Conservation (phyloP, 352 stramenopile species). For the Phytopythium mirpurense region DNA sequence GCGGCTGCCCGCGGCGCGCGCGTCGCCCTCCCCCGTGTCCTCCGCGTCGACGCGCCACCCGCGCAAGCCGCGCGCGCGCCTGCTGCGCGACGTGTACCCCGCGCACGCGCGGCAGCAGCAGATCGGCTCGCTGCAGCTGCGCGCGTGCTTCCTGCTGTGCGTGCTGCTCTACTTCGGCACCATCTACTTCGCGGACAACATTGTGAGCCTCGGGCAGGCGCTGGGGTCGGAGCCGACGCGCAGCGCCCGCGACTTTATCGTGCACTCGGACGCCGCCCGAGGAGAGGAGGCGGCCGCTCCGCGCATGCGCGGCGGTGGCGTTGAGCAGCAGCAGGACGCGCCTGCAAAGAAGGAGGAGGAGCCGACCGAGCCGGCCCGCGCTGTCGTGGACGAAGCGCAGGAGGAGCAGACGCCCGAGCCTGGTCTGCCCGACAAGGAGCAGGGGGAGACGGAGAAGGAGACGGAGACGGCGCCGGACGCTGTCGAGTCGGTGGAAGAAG, state of each 20-base stretch:
- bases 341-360: background rate
- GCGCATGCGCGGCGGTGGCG: background rate
- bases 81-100: background rate
- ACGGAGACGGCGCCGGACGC: too few species aligned
- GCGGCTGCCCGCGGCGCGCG: conserved; percentile 19
- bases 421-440: background rate
- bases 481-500: background rate
- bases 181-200: conserved; percentile 51
- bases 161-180: conserved; percentile 41
- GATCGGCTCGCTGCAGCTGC: conserved; percentile 40
- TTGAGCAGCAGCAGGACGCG: background rate
- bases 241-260: conserved; percentile 24
- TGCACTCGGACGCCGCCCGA: conserved; percentile 18
- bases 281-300: conserved; percentile 11
- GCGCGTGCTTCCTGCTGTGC: conserved; percentile 47
- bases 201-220: conserved; percentile 23
- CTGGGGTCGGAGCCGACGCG: conserved; percentile 21
- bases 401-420: too few species aligned
- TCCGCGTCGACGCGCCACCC: conserved; percentile 13
- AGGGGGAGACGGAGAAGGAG: background rate
- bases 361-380: too few species aligned
- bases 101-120: conserved; percentile 2
- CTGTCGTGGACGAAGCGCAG: too few species aligned
- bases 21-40: conserved; percentile 6
- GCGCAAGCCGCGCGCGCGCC: conserved; percentile 12